A percentile compares a stretch with the other conserved stretches of the same genome.
phyloP scores from a whole-genome alignment of 1,284 basidiomycete species.

The Ustilago loliicola region DNA sequence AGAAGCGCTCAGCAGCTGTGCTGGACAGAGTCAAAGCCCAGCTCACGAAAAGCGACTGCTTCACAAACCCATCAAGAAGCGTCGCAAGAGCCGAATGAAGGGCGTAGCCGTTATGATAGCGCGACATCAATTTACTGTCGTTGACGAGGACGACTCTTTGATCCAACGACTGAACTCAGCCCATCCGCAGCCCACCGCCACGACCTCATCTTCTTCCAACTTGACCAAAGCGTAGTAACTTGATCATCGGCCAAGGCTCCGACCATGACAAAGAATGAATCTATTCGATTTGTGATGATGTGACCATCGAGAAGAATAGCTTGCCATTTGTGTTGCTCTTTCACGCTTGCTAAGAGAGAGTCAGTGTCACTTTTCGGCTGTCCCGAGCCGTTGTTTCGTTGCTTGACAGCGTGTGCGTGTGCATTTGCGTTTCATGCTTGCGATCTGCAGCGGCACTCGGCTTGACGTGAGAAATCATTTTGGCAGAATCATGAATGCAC shows the following conservation, averaged over 20 bases:
- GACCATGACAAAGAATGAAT: not conserved
- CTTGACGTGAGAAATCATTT: constrained; percentile 16
- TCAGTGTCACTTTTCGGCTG: not conserved
- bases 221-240: not conserved
- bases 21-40: not conserved
- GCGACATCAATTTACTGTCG: constrained; percentile 38
- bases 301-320: not conserved
- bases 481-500: no score
- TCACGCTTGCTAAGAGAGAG: not conserved
- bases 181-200: not conserved
- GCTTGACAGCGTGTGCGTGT: not conserved
- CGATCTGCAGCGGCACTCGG: not conserved
- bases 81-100: constrained; percentile 40
- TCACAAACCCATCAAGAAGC: constrained; percentile 31
- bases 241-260: not conserved
- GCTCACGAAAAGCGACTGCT: constrained; percentile 17
- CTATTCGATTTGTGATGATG: not conserved
- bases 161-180: constrained; percentile 12
- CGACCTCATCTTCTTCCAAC: not conserved
- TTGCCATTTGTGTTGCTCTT: not conserved
- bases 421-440: no score
- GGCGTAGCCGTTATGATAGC: constrained; percentile 42
- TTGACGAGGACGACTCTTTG: constrained; percentile 46
- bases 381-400: not conserved
- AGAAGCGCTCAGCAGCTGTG: not conserved